Percentiles rank a stretch among this genome's conserved stretches.
These are phyloP conservation scores for Dendrostoma leiphaemia DNA, from an alignment of 2,329 filamentous ascomycete species.

Conservation along the genomic window DNA sequence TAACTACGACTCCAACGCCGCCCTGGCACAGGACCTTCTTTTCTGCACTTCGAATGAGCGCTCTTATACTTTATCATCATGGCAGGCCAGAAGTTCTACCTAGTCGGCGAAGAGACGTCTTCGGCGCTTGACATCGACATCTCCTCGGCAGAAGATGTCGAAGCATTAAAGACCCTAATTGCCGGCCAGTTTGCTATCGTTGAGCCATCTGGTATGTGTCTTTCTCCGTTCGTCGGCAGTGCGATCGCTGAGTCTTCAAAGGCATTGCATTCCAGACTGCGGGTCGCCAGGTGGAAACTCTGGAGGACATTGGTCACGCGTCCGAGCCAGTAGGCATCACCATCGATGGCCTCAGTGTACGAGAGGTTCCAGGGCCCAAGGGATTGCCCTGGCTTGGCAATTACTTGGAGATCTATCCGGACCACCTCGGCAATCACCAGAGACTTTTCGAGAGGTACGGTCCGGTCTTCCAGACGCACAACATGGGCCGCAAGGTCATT, in stretches of 20 bases:
- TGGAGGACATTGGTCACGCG: slow-evolving; percentile 28
- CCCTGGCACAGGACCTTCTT: background rate
- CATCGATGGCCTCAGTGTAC: slow-evolving; percentile 49
- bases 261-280: slow-evolving; percentile 41
- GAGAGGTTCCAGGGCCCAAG: slow-evolving; percentile 47
- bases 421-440: slow-evolving; percentile 56
- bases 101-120: slow-evolving; percentile 38
- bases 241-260: slow-evolving; percentile 15
- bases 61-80: slow-evolving; percentile 26
- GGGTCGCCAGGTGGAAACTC: too few relatives aligned
- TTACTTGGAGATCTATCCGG: slow-evolving; percentile 54
- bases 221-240: background rate
- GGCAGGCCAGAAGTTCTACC: slow-evolving; percentile 37
- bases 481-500: slow-evolving; percentile 48
- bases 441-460: slow-evolving; percentile 53
- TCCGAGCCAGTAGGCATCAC: slow-evolving; percentile 38
- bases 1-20: background rate
- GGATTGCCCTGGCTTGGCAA: slow-evolving; percentile 50
- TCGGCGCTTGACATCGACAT: slow-evolving; percentile 36
- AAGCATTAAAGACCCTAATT: slow-evolving; percentile 36
- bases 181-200: slow-evolving; percentile 43
- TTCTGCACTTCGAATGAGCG: background rate
- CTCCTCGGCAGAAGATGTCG: slow-evolving; percentile 31
- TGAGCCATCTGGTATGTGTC: slow-evolving; percentile 34
- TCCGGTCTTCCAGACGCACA: slow-evolving; percentile 48